A percentile compares a stretch with the other conserved stretches of the same genome.
These are phyloP conservation scores for Microsporum ferrugineum DNA, from an alignment of 2,329 filamentous ascomycete species.

Conservation along the genomic window DNA sequence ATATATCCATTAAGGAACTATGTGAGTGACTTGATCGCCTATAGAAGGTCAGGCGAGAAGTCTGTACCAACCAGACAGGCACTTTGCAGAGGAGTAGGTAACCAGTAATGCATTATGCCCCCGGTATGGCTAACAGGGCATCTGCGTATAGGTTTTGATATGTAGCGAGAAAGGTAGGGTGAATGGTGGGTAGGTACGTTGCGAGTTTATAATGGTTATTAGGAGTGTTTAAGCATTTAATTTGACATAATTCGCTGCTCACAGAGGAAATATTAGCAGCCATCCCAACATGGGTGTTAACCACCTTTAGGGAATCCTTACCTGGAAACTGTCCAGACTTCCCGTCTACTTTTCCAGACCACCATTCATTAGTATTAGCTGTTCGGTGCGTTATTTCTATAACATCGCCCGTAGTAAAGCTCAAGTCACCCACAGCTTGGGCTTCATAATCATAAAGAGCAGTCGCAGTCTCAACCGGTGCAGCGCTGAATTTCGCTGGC, in stretches of 20 bases:
- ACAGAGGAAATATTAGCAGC: constrained; percentile 9
- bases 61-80: too few species aligned
- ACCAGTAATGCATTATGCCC: too few species aligned
- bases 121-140: too few species aligned
- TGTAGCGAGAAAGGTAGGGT: neutral
- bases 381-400: constrained; percentile 81
- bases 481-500: constrained; percentile 58
- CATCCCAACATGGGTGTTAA: neutral
- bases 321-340: constrained; percentile 90
- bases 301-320: constrained; percentile 36
- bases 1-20: neutral
- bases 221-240: constrained; percentile 16
- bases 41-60: too few species aligned
- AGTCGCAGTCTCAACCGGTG: constrained; percentile 63
- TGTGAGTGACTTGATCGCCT: neutral
- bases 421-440: constrained; percentile 86
- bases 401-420: constrained; percentile 73
- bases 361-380: constrained; percentile 95
- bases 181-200: neutral
- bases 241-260: constrained; percentile 29
- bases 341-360: constrained; percentile 69
- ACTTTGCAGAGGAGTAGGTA: too few species aligned
- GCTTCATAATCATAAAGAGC: constrained; percentile 95
- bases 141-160: too few species aligned
- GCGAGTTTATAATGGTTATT: neutral